phyloP scores from a whole-genome alignment of 768 basidiomycete species.

The Chalciporus sphaerocephalus region DNA sequence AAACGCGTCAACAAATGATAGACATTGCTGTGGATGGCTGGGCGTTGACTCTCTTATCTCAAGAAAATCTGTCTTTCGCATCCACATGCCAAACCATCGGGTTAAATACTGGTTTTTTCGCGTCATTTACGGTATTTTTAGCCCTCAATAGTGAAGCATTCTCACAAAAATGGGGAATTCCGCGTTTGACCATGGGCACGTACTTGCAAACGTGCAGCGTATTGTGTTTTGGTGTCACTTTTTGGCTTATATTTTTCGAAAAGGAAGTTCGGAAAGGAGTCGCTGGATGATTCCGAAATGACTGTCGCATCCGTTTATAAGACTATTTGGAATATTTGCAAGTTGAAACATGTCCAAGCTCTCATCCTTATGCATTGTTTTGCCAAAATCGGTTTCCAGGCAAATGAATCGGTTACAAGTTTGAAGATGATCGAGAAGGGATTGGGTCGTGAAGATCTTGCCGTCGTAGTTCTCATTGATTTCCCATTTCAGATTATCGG shows the following conservation, averaged over 20 bases:
- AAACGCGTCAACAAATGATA: conserved; percentile 29
- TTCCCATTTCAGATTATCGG: conserved; percentile 96
- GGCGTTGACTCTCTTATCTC: conserved; percentile 82
- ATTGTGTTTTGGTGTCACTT: conserved; percentile 76
- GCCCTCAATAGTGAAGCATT: conserved; percentile 95
- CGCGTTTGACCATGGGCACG: conserved; percentile 62
- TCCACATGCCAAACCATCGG: conserved; percentile 98
- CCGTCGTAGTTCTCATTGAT: conserved; percentile 92
- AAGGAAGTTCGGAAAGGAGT: conserved; percentile 84
- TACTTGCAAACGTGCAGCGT: conserved; percentile 87
- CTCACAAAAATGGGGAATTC: conserved; percentile 76
- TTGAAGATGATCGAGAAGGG: conserved; percentile 98
- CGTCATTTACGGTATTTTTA: conserved; percentile 95
- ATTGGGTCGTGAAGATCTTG: conserved; percentile 89
- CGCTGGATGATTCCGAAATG: conserved; percentile 75
- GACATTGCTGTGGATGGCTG: conserved; percentile 97
- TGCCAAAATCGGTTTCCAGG: conserved; percentile 91
- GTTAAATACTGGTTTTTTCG: conserved; percentile 90
- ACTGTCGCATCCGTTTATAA: conserved; percentile 87
- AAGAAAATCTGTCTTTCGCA: conserved; percentile 92
- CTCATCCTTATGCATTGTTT: conserved; percentile 84
- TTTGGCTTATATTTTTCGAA: conserved; percentile 84
- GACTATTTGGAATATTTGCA: conserved; percentile 92
- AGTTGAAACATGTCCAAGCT: conserved; percentile 85
- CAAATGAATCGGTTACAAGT: conserved; percentile 85